Percentiles rank a stretch among this genome's conserved stretches.
phyloP scores from a whole-genome alignment of 1,284 basidiomycete species.

The Thecaphora thlaspeos region DNA sequence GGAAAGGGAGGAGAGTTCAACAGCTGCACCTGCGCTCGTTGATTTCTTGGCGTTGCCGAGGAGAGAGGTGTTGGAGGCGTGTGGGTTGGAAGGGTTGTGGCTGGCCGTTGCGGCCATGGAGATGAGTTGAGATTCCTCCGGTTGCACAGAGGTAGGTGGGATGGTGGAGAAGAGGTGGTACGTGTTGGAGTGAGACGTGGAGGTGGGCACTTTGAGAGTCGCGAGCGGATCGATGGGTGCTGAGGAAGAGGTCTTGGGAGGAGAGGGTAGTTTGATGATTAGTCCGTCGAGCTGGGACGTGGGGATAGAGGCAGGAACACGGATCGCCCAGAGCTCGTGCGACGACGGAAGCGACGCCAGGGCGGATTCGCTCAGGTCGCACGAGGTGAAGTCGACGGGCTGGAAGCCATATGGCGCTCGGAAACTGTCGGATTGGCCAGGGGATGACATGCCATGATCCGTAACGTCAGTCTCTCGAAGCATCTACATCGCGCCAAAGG shows the following conservation, averaged over 20 bases:
- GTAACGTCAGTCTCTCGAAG: too few relatives aligned
- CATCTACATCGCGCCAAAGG: too few relatives aligned
- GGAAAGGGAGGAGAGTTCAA: constrained; percentile 28
- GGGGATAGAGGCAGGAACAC: constrained; percentile 23
- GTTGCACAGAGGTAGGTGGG: constrained; percentile 8
- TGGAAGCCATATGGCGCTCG: background rate
- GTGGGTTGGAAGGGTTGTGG: constrained; percentile 4
- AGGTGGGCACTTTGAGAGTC: constrained; percentile 9
- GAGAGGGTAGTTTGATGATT: constrained; percentile 20
- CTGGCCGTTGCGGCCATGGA: constrained; percentile 29
- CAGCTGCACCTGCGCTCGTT: constrained; percentile 20
- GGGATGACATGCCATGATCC: too few relatives aligned
- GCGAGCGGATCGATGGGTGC: constrained; percentile 13
- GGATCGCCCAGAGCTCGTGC: constrained; percentile 33
- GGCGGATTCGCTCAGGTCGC: background rate
- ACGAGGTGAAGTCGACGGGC: background rate
- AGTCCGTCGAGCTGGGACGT: constrained; percentile 27
- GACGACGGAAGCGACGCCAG: background rate
- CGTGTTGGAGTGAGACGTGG: constrained; percentile 9
- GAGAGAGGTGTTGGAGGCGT: background rate
- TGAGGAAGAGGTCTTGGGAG: background rate
- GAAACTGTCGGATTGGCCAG: background rate
- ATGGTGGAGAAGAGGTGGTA: constrained; percentile 30
- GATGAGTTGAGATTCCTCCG: constrained; percentile 40
- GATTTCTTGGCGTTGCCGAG: constrained; percentile 13